Evolutionary conservation across 2,329 filamentous ascomycete species (phyloP).

Genomic region (Penicillium sp.): DNA sequence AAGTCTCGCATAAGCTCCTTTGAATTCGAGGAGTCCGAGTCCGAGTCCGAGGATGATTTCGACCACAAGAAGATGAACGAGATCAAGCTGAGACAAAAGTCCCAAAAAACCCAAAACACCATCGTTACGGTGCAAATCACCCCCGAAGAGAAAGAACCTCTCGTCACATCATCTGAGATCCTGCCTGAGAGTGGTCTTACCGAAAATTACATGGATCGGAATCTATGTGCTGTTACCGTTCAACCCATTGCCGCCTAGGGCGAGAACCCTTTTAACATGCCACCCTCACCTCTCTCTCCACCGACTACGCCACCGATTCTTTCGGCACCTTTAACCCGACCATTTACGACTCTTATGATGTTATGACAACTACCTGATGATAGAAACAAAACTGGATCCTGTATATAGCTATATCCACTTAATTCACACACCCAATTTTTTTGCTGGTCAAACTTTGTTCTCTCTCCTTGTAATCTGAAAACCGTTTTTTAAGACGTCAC

Average conservation of each 20-base stretch:
- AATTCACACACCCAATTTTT: constrained; percentile 7
- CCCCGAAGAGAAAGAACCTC: not conserved
- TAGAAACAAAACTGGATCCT: constrained; percentile 13
- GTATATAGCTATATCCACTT: constrained; percentile 16
- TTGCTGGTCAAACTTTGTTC: constrained; percentile 13
- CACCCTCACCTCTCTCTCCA: not conserved
- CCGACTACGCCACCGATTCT: not conserved
- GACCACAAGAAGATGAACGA: constrained; percentile 7
- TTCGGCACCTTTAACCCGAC: not conserved
- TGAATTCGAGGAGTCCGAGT: constrained; percentile 31
- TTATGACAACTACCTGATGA: constrained; percentile 12
- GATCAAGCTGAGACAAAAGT: not conserved
- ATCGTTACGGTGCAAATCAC: constrained; percentile 1
- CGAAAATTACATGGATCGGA: not conserved
- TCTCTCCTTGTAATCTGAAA: not conserved
- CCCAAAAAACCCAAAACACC: not conserved
- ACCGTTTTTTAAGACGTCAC: not conserved
- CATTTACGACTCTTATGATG: constrained; percentile 17
- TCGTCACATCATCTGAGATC: not conserved
- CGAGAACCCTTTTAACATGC: not conserved
- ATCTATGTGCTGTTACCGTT: constrained; percentile 6
- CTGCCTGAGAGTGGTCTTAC: not conserved
- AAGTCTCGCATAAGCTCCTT: constrained; percentile 37
- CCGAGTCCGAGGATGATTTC: constrained; percentile 29
- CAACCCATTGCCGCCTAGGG: constrained; percentile 9